Evolutionary conservation across 2,329 filamentous ascomycete genomes (phyloP).

Genomic region (Thelonectria blattea): DNA sequence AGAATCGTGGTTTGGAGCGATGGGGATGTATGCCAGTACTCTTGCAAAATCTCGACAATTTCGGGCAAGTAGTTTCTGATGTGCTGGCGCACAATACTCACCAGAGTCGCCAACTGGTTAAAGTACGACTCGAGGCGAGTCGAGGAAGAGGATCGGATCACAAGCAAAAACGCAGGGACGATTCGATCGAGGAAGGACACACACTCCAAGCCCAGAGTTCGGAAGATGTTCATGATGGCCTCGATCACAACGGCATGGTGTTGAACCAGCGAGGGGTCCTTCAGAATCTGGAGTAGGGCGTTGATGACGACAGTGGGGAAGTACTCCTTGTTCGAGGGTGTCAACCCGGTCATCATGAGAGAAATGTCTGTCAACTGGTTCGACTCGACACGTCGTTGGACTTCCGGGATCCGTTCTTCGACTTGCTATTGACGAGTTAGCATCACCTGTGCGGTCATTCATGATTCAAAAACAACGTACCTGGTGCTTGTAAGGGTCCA

Average conservation of each 20-base stretch:
- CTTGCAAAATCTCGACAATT: conserved; percentile 84
- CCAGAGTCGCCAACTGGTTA: conserved; percentile 91
- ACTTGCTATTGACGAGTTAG: conserved; percentile 62
- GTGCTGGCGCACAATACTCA: conserved; percentile 94
- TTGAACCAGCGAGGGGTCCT: conserved; percentile 85
- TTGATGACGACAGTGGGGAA: conserved; percentile 98
- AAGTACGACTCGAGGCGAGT: conserved; percentile 93
- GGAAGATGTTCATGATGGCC: conserved; percentile 98
- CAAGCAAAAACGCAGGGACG: conserved; percentile 88
- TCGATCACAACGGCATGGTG: conserved; percentile 95
- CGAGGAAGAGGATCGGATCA: conserved; percentile 81
- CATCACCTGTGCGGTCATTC: too few relatives aligned
- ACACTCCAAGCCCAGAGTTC: conserved; percentile 93
- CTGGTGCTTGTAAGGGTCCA: conserved; percentile 93
- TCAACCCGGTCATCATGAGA: conserved; percentile 96
- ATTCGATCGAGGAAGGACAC: conserved; percentile 94
- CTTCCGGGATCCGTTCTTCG: conserved; percentile 85
- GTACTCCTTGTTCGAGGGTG: conserved; percentile 96
- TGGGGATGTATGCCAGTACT: conserved; percentile 85
- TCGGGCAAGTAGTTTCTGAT: conserved; percentile 89
- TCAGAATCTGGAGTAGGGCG: conserved; percentile 88
- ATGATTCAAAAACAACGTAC: too few relatives aligned
- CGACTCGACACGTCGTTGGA: conserved; percentile 69
- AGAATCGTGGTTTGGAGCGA: conserved; percentile 90
- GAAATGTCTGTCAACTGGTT: conserved; percentile 87